phyloP scores from a whole-genome alignment of 768 basidiomycete genomes.

The Tremella yokohamensis region DNA sequence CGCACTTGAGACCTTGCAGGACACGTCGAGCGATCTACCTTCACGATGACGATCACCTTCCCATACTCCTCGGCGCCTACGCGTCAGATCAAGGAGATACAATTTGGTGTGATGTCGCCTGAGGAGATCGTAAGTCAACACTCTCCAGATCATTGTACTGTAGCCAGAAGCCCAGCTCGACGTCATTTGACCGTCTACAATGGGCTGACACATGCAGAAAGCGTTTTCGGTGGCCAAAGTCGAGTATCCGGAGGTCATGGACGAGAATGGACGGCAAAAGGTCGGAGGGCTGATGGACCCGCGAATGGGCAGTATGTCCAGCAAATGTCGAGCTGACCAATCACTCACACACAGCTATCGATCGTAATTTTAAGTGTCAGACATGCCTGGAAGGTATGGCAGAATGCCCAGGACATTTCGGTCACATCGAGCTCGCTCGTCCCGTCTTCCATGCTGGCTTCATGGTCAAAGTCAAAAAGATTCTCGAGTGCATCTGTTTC shows the following conservation, averaged over 20 bases:
- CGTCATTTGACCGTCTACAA: neutral
- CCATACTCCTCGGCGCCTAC: constrained; percentile 87
- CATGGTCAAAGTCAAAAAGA: constrained; percentile 99
- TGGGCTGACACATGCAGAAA: constrained; percentile 64
- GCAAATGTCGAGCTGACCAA: neutral
- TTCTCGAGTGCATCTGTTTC: constrained; percentile 96
- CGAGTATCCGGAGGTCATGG: constrained; percentile 98
- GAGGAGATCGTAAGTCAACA: constrained; percentile 83
- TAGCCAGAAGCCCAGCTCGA: neutral
- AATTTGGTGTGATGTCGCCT: constrained; percentile 96
- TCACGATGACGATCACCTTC: constrained; percentile 26
- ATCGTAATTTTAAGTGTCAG: constrained; percentile 77
- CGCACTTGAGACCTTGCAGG: too few species aligned
- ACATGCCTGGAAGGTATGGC: constrained; percentile 99
- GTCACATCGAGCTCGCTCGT: constrained; percentile 92
- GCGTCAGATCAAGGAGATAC: constrained; percentile 93
- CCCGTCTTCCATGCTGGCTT: constrained; percentile 97
- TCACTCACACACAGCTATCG: constrained; percentile 39
- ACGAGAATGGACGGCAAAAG: constrained; percentile 89
- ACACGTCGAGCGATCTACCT: neutral
- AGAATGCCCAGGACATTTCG: constrained; percentile 98
- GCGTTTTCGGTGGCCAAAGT: constrained; percentile 97
- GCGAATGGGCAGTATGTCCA: constrained; percentile 71
- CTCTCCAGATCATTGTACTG: neutral
- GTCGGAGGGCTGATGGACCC: constrained; percentile 95